Percentiles rank a stretch among this genome's conserved stretches.
These are phyloP conservation scores for Tetrahymena thermophila DNA, from an alignment of 73 alveolate species.

Conservation along the genomic window DNA sequence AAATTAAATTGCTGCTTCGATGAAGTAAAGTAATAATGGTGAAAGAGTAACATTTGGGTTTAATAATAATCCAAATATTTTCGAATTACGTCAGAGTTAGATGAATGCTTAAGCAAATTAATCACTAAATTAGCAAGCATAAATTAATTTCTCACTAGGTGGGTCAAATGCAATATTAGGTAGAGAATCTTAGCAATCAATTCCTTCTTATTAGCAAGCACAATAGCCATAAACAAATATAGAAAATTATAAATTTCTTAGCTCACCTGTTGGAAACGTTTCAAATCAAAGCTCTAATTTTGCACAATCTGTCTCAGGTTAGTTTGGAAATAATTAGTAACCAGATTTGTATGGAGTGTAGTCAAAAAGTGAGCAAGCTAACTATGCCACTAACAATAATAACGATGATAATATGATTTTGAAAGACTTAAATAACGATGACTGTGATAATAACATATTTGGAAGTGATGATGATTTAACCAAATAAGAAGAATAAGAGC, in stretches of 20 bases:
- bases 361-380: background rate
- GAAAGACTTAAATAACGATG: background rate
- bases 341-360: background rate
- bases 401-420: background rate
- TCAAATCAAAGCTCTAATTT: background rate
- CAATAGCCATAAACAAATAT: background rate
- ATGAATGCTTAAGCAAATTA: background rate
- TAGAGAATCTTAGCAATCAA: background rate
- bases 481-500: background rate
- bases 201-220: background rate
- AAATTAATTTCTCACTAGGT: background rate
- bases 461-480: background rate
- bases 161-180: background rate
- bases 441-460: background rate
- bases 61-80: background rate
- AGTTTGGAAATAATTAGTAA: background rate
- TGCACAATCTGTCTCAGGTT: background rate
- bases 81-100: background rate
- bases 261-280: background rate
- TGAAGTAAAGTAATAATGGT: background rate
- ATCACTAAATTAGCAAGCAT: background rate
- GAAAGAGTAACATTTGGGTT: background rate
- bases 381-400: background rate
- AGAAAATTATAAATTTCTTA: background rate
- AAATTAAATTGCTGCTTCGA: background rate